Conservation (phyloP, 257 asterid species). For the Eustoma russellianum region DNA sequence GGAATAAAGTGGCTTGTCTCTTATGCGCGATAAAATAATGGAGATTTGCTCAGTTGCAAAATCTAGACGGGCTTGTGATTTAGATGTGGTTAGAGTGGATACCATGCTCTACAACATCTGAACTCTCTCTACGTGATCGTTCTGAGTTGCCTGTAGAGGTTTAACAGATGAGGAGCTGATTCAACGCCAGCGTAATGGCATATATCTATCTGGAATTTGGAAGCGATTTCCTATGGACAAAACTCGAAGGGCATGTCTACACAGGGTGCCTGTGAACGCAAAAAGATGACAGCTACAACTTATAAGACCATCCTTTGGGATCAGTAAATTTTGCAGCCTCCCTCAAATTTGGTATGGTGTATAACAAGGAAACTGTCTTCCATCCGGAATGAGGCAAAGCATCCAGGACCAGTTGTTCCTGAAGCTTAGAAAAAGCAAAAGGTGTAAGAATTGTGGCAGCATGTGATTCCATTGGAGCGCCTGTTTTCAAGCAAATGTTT, state of each 20-base stretch:
- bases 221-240: constrained; percentile 47
- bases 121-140: constrained; percentile 23
- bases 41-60: constrained; percentile 71
- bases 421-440: constrained; percentile 47
- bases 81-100: constrained; percentile 53
- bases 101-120: constrained; percentile 24
- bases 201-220: constrained; percentile 38
- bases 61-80: constrained; percentile 69
- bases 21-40: no score
- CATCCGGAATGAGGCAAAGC: constrained; percentile 42
- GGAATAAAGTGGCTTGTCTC: no score
- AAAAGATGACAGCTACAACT: constrained; percentile 45
- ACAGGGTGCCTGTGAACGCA: constrained; percentile 54
- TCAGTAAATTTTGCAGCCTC: constrained; percentile 52
- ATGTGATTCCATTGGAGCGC: no score
- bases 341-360: constrained; percentile 44
- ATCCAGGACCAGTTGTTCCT: constrained; percentile 44
- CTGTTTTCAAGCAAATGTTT: no score
- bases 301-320: constrained; percentile 42
- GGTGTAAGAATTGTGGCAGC: constrained; percentile 50
- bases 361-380: constrained; percentile 48
- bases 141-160: constrained; percentile 10
- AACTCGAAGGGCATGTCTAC: no score
- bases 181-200: constrained; percentile 46
- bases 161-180: constrained; percentile 9